phyloP scores from a whole-genome alignment of 163 green algal species.

The Chlamydomonas reinhardtii region DNA sequence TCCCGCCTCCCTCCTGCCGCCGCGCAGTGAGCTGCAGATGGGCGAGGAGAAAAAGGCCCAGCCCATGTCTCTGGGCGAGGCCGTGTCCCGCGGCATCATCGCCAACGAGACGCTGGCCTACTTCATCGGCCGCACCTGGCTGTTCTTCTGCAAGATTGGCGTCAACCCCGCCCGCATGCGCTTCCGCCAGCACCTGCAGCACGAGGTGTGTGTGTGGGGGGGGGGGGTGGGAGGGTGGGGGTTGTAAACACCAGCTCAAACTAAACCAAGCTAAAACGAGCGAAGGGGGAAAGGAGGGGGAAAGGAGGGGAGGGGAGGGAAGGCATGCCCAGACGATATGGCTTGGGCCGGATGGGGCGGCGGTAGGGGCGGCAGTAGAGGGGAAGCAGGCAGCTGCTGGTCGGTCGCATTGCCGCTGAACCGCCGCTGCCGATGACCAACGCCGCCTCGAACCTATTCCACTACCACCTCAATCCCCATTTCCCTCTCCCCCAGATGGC shows the following conservation, averaged over 20 bases:
- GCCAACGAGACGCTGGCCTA: conserved; percentile 99
- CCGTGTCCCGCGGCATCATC: conserved; percentile 90
- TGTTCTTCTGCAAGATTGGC: conserved; percentile 91
- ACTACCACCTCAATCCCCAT: too few relatives aligned
- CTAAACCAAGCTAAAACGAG: too few relatives aligned
- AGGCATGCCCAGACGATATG: too few relatives aligned
- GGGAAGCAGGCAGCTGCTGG: too few relatives aligned
- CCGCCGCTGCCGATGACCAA: too few relatives aligned
- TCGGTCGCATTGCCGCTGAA: too few relatives aligned
- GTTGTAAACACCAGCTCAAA: too few relatives aligned
- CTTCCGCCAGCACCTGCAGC: conserved; percentile 96
- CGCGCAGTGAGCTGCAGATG: conserved; percentile 60
- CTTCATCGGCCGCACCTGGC: conserved; percentile 98
- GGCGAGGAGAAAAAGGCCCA: conserved; percentile 89
- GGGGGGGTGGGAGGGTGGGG: too few relatives aligned
- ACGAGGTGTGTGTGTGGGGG: conserved; percentile 86
- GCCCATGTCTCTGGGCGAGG: conserved; percentile 85
- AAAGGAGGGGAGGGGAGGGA: neutral
- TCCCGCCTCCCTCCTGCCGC: neutral
- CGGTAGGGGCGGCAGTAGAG: too few relatives aligned
- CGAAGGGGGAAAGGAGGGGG: neutral
- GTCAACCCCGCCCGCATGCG: conserved; percentile 89
- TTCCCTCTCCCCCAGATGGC: conserved; percentile 65
- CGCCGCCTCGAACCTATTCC: too few relatives aligned
- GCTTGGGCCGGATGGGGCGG: too few relatives aligned